A percentile compares a stretch with the other conserved stretches of the same genome.
Evolutionary conservation across 495 filamentous ascomycete genomes (phyloP).

Genomic region (Hypoxylon lienhwacheense): DNA sequence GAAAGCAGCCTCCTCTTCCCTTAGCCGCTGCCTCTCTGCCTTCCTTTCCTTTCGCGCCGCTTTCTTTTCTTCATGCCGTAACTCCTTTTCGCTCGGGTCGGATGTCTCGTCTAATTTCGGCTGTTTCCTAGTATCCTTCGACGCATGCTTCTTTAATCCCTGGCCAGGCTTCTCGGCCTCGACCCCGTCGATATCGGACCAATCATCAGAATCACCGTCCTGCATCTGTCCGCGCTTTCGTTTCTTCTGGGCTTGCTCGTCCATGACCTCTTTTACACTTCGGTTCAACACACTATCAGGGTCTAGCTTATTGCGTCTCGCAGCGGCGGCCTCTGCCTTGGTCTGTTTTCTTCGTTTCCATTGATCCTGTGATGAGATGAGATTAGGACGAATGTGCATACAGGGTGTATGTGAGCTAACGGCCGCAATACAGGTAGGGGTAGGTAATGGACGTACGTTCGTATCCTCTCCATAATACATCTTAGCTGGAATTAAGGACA

Average conservation of each 20-base stretch:
- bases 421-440: neutral
- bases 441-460: slow-evolving; percentile 66
- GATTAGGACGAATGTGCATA: neutral
- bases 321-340: slow-evolving; percentile 76
- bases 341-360: slow-evolving; percentile 87
- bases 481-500: slow-evolving; percentile 91
- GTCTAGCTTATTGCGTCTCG: slow-evolving; percentile 80
- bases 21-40: slow-evolving; percentile 36
- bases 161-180: slow-evolving; percentile 58
- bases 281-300: slow-evolving; percentile 71
- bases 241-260: slow-evolving; percentile 74
- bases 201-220: slow-evolving; percentile 43
- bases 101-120: slow-evolving; percentile 29
- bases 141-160: slow-evolving; percentile 50
- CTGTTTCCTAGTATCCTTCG: slow-evolving; percentile 46
- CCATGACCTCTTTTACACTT: slow-evolving; percentile 82
- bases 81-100: slow-evolving; percentile 30
- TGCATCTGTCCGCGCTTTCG: slow-evolving; percentile 51
- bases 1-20: slow-evolving; percentile 48
- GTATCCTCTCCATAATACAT: slow-evolving; percentile 87
- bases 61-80: slow-evolving; percentile 45
- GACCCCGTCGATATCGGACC: slow-evolving; percentile 46
- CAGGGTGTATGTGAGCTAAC: no score
- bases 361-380: slow-evolving; percentile 63
- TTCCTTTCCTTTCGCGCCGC: slow-evolving; percentile 37